These are phyloP conservation scores for Ramalina peruviana DNA, from an alignment of 495 filamentous ascomycete genomes.

Conservation along the genomic window DNA sequence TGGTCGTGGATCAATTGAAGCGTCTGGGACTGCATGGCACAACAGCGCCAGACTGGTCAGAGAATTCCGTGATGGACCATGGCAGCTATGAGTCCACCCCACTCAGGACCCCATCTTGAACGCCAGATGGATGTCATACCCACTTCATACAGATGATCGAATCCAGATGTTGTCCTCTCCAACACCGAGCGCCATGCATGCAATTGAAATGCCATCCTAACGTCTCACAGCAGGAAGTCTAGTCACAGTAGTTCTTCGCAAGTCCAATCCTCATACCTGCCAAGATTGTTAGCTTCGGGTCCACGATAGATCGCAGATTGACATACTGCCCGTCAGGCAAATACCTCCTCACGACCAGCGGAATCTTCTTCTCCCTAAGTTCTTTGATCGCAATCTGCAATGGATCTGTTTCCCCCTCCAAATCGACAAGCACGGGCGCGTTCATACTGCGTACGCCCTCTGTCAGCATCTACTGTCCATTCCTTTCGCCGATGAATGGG, in stretches of 20 bases:
- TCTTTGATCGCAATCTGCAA: constrained; percentile 96
- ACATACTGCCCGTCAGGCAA: constrained; percentile 93
- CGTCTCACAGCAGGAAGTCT: no score
- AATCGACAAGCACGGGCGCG: constrained; percentile 87
- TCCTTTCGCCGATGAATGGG: not conserved
- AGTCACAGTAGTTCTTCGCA: constrained; percentile 75
- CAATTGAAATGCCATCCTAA: not conserved
- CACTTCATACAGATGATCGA: no score
- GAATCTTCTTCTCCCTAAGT: constrained; percentile 95
- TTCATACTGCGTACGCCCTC: constrained; percentile 53
- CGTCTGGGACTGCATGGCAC: not conserved
- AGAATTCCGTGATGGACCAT: not conserved
- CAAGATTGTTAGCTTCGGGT: not conserved
- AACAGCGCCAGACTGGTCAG: not conserved
- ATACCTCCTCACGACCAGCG: constrained; percentile 84
- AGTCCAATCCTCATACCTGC: constrained; percentile 96
- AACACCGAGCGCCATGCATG: not conserved
- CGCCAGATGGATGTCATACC: no score
- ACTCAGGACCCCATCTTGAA: not conserved
- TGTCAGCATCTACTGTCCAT: constrained; percentile 2
- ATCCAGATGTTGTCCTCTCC: not conserved
- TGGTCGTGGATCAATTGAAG: constrained; percentile 27
- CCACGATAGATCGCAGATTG: not conserved
- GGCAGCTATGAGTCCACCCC: constrained; percentile 2
- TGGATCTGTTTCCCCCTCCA: constrained; percentile 96